Conservation (phyloP, 345 rosid genomes). For the Linum lewisii region DNA sequence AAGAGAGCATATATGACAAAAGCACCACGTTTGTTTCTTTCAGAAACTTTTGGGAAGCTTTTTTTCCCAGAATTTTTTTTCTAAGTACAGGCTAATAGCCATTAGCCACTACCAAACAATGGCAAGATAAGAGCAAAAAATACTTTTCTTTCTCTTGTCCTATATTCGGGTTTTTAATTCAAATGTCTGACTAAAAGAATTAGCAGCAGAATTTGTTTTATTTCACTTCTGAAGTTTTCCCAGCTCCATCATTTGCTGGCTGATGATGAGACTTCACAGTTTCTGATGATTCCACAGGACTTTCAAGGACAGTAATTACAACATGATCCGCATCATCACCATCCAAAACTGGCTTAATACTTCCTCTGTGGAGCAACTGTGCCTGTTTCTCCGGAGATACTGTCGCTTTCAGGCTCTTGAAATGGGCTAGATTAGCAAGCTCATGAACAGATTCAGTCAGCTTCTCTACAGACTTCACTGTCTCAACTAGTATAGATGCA, state of each 20-base stretch:
- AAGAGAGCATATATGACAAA: not conserved
- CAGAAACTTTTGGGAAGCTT: not conserved
- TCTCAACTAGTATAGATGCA: constrained; percentile 19
- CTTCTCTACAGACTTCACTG: constrained; percentile 17
- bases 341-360: constrained; percentile 40
- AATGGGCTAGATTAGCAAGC: constrained; percentile 16
- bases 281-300: not conserved
- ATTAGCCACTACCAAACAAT: not conserved
- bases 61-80: not conserved
- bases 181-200: not conserved
- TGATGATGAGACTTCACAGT: not conserved
- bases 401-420: constrained; percentile 12
- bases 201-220: not conserved
- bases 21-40: not conserved
- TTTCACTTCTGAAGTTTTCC: not conserved
- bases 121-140: not conserved
- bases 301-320: constrained; percentile 28
- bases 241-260: not conserved
- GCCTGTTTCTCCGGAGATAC: constrained; percentile 19
- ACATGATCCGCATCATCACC: constrained; percentile 22
- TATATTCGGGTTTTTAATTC: not conserved
- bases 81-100: not conserved
- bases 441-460: constrained; percentile 14
- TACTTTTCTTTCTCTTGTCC: not conserved
- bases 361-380: constrained; percentile 50